Evolutionary conservation across 352 stramenopile species (phyloP), one percentile per base, ranked within the genome.

Genomic region (Phytophthora pluvialis): DNA sequence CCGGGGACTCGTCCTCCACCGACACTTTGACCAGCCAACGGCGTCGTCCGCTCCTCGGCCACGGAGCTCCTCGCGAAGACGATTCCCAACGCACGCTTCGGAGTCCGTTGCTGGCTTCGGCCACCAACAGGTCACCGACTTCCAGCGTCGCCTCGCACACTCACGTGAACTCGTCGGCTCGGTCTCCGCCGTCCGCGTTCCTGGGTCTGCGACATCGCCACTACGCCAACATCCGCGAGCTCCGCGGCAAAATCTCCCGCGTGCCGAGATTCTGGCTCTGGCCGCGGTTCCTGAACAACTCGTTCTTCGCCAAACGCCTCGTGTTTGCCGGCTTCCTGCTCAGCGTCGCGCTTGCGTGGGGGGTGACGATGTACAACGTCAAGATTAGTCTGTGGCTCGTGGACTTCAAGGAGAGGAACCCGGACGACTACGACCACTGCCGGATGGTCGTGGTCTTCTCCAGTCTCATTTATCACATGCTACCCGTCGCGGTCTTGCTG

Each of bases 261-360:
- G 75, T 88, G 51, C 81, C 79, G 29, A 61, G 64, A n/a, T 67
- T 75, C 33, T 87, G 81, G 51, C 64, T 90, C 35, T 76, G 62
- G 59, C 77, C 73, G 26, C 67, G 74, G 64, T 88, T 76, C 63
- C 62, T 77, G n/a, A 67, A 84, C 53, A 93, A 91, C 59, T 93
- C 82, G 33, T 93, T 90, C 70, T 93, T 93, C 40, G 82, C 84
- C 29, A 70, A 67, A 28, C 79, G 82, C 0, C 53, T 93, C 29
- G 48, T 91, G 46, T 68, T 67, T 25, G 61, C 78, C 6, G 77
- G 82, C 2, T 26, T 73, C n/a, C 28, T 68, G 38, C 33, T 91
- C 12, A 70, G 65, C 7, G 36, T 58, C 18, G 66, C 77, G 29
- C 77, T 90, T 49, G 52, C 68, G 8, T 51, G 63, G 12, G 82